A percentile compares a stretch with the other conserved stretches of the same genome.
Conservation (phyloP, 352 stramenopile genomes). For the Globisporangium radiosum region DNA sequence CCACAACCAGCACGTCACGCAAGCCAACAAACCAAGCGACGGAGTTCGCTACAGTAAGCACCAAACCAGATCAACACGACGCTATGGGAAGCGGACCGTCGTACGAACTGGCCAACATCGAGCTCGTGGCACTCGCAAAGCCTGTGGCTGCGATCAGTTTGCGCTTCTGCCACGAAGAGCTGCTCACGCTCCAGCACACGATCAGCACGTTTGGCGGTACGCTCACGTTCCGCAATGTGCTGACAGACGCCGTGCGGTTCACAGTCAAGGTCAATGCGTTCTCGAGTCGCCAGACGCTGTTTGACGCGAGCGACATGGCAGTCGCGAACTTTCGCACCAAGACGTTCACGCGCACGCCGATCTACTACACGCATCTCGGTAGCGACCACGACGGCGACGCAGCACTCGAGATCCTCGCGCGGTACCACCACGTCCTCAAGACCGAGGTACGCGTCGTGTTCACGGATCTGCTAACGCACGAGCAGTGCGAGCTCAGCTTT, state of each 20-base stretch:
- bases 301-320: not conserved
- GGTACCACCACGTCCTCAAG: not conserved
- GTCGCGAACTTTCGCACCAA: conserved; percentile 1
- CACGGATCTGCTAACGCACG: not conserved
- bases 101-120: not conserved
- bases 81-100: not conserved
- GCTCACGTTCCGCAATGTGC: not conserved
- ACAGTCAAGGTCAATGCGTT: not conserved
- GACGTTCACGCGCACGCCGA: not conserved
- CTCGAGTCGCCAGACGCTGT: not conserved
- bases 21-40: too few relatives aligned
- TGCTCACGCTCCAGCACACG: not conserved
- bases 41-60: too few relatives aligned
- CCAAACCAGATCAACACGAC: too few relatives aligned
- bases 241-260: not conserved
- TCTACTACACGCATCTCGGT: not conserved
- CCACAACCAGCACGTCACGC: too few relatives aligned
- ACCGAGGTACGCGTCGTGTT: not conserved
- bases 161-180: not conserved
- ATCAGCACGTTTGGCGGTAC: not conserved
- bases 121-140: not conserved
- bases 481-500: conserved; percentile 2
- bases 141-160: not conserved
- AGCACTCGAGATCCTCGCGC: not conserved
- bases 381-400: not conserved